Percentiles rank a stretch among this genome's conserved stretches.
Conservation (phyloP, 139 green algal genomes). For the Eudorina sp. region DNA sequence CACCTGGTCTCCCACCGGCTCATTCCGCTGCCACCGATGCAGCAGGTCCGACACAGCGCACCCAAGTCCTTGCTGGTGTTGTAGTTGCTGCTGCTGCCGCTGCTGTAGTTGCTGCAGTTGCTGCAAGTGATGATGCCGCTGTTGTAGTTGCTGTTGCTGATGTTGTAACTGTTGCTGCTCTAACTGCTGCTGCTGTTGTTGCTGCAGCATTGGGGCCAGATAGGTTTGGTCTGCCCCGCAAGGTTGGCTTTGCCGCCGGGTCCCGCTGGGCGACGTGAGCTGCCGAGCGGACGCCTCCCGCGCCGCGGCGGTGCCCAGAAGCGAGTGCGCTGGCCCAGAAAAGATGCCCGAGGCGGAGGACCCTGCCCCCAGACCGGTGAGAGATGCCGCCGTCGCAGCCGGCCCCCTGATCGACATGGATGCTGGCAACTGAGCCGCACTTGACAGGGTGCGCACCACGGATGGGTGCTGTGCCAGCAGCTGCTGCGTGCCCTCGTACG, state of each 20-base stretch:
- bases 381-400: too few species aligned
- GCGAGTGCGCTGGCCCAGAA: too few species aligned
- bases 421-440: too few species aligned
- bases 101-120: neutral
- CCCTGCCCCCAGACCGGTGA: too few species aligned
- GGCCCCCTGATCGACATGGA: too few species aligned
- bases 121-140: neutral
- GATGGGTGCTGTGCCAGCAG: too few species aligned
- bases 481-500: too few species aligned
- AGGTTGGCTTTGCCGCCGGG: constrained; percentile 20
- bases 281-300: neutral
- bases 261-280: neutral
- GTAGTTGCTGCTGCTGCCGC: neutral
- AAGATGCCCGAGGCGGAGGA: too few species aligned
- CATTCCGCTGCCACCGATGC: neutral
- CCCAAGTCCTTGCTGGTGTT: neutral
- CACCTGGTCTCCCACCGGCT: neutral
- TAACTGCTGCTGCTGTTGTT: neutral
- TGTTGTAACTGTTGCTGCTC: neutral
- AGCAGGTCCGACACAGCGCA: constrained; percentile 5
- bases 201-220: neutral
- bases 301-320: too few species aligned
- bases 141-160: neutral
- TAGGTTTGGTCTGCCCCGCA: neutral
- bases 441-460: too few species aligned